A percentile compares a stretch with the other conserved stretches of the same genome.
phyloP scores from a whole-genome alignment of 306 rosid genomes.

The Vicia sativa region DNA sequence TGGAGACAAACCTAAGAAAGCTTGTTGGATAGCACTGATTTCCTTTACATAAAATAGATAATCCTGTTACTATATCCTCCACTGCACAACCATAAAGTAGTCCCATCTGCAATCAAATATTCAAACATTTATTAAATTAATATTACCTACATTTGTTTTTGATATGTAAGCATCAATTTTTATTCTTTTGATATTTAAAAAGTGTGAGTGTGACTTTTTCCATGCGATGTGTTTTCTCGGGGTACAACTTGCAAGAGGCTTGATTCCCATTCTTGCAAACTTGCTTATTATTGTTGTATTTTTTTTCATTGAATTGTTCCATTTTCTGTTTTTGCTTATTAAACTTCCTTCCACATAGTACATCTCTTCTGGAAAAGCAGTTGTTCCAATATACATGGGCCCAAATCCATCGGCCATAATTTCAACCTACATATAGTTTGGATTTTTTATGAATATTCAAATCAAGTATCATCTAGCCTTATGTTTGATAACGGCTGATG shows the following conservation, averaged over 20 bases:
- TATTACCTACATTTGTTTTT: too few relatives aligned
- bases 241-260: constrained; percentile 58
- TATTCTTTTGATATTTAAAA: neutral
- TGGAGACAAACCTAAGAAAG: constrained; percentile 60
- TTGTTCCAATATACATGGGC: constrained; percentile 61
- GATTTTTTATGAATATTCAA: too few relatives aligned
- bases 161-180: too few relatives aligned
- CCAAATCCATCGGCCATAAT: constrained; percentile 65
- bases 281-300: constrained; percentile 16
- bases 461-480: too few relatives aligned
- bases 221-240: constrained; percentile 68
- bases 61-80: constrained; percentile 45
- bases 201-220: constrained; percentile 51
- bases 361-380: constrained; percentile 70
- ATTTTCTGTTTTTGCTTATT: constrained; percentile 24
- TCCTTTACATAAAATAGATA: constrained; percentile 55
- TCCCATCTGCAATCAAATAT: constrained; percentile 29
- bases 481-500: constrained; percentile 30
- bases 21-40: constrained; percentile 61
- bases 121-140: neutral
- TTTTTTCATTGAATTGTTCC: constrained; percentile 21
- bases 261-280: constrained; percentile 47
- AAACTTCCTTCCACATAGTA: constrained; percentile 55
- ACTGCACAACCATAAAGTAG: neutral
- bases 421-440: constrained; percentile 32